Evolutionary conservation across 192 early-diverging fungal species (phyloP), one percentile per base, ranked within the genome.

Genomic region (Glomus cerebriforme): DNA sequence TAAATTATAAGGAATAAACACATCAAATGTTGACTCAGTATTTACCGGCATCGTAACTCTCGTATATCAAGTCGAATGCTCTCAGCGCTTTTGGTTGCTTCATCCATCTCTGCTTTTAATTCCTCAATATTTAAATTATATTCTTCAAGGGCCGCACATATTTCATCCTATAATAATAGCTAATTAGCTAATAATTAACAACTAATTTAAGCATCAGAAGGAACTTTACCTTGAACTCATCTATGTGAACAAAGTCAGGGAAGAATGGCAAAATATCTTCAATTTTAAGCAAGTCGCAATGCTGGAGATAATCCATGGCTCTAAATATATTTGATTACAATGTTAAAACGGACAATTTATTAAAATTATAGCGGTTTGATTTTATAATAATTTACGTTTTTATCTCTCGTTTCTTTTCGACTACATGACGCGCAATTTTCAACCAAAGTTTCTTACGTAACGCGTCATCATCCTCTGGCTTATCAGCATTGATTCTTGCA

Each of bases 261-360:
- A 99, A 99, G 80, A 93, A 97, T 1, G 95, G 96, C 73, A 99
- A 84, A 70, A 99, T 94, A 83, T 99, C 96, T 81, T 97, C 96
- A 62, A 99, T 94, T 68, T 94, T 95, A 35, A 97, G 84, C 10
- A 97, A 80, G 54, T 96, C 92, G 24, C 93, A 92, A 63, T 92
- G 87, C 59, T 90, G 88, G 71, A 97, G 82, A 75, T 95, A 92
- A 17, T 93, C 90, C 85, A 98, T 94, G 7, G 95, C 97, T 10
- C 93, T 94, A 77, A 47, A 24, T 59, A 9, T 8, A 64, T 35
- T 27, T 9, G 35, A 75, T 10, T 47, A 24, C 12, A 73, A 73
- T 73, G 31, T 58, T 73, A 29, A 73, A 43, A 43, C 39, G 39
- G 2, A 12, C 5, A 0, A 43, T 43, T 43, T 1, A 59, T 54